phyloP scores from a whole-genome alignment of 306 rosid genomes.

The Crataegus laevigata region DNA sequence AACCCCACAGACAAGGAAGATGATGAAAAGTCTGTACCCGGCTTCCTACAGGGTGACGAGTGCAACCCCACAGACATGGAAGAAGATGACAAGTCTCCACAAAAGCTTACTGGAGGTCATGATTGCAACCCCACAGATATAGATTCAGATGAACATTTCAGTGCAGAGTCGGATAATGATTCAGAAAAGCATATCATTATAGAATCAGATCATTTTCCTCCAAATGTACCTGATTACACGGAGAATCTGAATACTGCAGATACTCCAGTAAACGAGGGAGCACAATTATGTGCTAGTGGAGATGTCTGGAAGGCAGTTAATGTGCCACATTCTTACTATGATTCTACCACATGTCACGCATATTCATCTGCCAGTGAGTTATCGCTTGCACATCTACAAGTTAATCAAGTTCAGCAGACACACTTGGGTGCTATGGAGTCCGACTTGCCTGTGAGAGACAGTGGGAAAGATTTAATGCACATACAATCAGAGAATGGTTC shows the following conservation, averaged over 20 bases:
- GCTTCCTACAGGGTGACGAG: conserved; percentile 16
- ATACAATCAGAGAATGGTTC: conserved; percentile 41
- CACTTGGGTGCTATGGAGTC: conserved; percentile 50
- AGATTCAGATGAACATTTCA: background rate
- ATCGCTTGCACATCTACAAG: conserved; percentile 43
- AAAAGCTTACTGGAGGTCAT: conserved; percentile 18
- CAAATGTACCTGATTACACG: conserved; percentile 28
- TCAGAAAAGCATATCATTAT: conserved; percentile 22
- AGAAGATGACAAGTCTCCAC: background rate
- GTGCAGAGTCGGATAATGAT: conserved; percentile 11
- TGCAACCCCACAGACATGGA: conserved; percentile 3
- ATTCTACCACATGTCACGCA: conserved; percentile 47
- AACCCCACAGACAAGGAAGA: conserved; percentile 14
- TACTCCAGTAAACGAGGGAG: conserved; percentile 33
- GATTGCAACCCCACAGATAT: conserved; percentile 20
- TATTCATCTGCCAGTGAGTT: conserved; percentile 39
- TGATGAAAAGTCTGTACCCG: conserved; percentile 26
- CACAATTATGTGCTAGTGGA: conserved; percentile 35
- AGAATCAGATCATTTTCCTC: conserved; percentile 22
- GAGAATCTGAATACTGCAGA: conserved; percentile 34
- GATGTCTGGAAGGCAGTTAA: conserved; percentile 58
- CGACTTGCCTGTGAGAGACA: conserved; percentile 42
- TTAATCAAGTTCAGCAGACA: conserved; percentile 29
- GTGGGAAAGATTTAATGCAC: conserved; percentile 37
- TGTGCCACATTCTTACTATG: conserved; percentile 62